These are phyloP conservation scores for Amphichorda felina DNA, from an alignment of 2,329 filamentous ascomycete genomes.

Conservation along the genomic window DNA sequence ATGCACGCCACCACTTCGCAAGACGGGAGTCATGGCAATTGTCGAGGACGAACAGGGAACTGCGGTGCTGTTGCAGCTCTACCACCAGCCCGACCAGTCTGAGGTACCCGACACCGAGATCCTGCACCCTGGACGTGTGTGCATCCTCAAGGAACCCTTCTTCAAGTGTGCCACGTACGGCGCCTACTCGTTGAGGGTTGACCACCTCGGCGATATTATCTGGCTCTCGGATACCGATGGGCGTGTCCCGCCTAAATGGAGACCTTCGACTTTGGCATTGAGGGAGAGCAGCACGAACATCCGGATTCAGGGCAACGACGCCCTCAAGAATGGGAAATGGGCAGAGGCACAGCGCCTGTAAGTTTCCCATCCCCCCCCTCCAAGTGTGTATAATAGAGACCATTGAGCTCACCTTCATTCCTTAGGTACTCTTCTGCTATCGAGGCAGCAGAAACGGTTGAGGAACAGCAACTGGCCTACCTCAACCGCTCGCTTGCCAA, in stretches of 20 bases:
- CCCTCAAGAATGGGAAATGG: conserved; percentile 14
- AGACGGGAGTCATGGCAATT: conserved; percentile 13
- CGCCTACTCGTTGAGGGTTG: conserved; percentile 32
- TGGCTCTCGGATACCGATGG: conserved; percentile 20
- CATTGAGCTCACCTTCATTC: not conserved
- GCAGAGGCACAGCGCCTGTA: conserved; percentile 17
- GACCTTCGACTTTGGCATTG: not conserved
- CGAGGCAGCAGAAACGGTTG: conserved; percentile 14
- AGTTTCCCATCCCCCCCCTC: conserved; percentile 7
- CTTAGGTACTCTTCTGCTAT: conserved; percentile 25
- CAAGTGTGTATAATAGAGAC: not conserved
- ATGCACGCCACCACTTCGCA: conserved; percentile 7
- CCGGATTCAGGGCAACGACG: conserved; percentile 20
- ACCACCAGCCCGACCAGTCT: conserved; percentile 26
- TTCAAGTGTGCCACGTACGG: conserved; percentile 27
- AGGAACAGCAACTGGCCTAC: conserved; percentile 19
- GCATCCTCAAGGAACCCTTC: conserved; percentile 42
- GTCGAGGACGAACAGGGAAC: conserved; percentile 25
- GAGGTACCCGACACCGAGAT: conserved; percentile 18
- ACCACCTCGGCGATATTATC: conserved; percentile 37
- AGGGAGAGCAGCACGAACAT: conserved; percentile 7
- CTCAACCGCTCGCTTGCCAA: conserved; percentile 23
- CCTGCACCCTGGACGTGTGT: conserved; percentile 18
- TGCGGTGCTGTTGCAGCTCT: conserved; percentile 22
- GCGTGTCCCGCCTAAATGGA: conserved; percentile 27